Evolutionary conservation across 2,329 filamentous ascomycete genomes (phyloP), one percentile per base, ranked within the genome.

Genomic region (Fusarium pseudocircinatum): DNA sequence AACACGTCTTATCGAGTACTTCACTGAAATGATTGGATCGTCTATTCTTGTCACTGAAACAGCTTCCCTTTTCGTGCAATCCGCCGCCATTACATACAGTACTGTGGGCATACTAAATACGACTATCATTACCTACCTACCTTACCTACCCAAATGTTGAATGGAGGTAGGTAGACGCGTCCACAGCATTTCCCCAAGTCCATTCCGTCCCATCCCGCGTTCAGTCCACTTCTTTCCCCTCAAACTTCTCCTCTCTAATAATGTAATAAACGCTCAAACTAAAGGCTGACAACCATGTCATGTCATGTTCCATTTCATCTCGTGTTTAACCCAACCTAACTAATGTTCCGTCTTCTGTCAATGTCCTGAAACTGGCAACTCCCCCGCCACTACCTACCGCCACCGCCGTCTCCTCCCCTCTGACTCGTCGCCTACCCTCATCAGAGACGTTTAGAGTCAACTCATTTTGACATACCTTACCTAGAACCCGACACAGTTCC

Each of bases 311-410:
- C 60, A 60, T 36, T 26, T 57, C 60, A 69, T 72, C 56, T 50
- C 28, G 39, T 59, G 40, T 44, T 63, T 46, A 46, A 60, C 54
- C 54, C 52, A 70, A 46, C 18, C 43, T 43, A 43, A 24, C 43
- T 28, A 46, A 40, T 61, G 53, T 58, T 59, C 37, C 43, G 56
- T 54, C 44, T 50, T 42, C 42, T 54, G 30, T 37, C 52, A 59
- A 58, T 50, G 53, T 53, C 60, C 60, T 70, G 69, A 70, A 62
- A 72, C 69, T 72, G 60, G 69, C 47, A 60, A 64, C 60, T 73
- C 42, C 44, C 46, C 64, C 50, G 49, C 66, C 49, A 49, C 57
- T 34, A 68, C 44, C 49, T 49, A 39, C 49, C 49, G 47, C 63
- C 40, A 43, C 43, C 63, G 26, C 54, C 63, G 47, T 37, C 28